Percentiles rank a stretch among this genome's conserved stretches.
Evolutionary conservation across 352 stramenopile genomes (phyloP).

Genomic region (Globisporangium echinulatum): DNA sequence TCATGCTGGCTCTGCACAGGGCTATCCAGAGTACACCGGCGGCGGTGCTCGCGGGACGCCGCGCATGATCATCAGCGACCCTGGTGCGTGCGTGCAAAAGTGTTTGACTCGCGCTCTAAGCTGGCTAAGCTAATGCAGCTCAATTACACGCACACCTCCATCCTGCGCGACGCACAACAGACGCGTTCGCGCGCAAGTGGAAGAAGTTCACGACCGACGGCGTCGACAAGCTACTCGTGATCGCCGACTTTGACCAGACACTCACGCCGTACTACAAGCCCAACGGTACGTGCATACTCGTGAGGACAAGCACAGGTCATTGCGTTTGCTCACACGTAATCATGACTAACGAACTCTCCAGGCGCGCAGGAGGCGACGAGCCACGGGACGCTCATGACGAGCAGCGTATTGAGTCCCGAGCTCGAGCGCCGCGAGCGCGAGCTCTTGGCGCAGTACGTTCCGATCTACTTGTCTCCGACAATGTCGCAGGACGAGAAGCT

Average conservation of each 20-base stretch:
- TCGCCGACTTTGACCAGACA: conserved; percentile 81
- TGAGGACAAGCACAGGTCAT: too few relatives aligned
- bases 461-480: conserved; percentile 62
- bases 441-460: conserved; percentile 70
- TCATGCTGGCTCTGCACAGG: neutral
- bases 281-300: conserved; percentile 14
- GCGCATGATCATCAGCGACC: conserved; percentile 4
- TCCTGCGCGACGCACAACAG: conserved; percentile 11
- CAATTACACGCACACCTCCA: too few relatives aligned
- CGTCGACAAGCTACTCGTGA: conserved; percentile 66
- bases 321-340: too few relatives aligned
- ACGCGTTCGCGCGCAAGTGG: conserved; percentile 66
- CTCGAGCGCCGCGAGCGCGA: conserved; percentile 21
- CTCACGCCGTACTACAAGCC: conserved; percentile 63
- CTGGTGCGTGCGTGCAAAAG: neutral
- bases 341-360: neutral
- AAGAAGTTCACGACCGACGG: conserved; percentile 68
- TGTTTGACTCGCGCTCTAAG: too few relatives aligned
- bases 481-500: conserved; percentile 69
- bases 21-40: conserved; percentile 1
- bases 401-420: conserved; percentile 28
- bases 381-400: conserved; percentile 48
- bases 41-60: conserved; percentile 6
- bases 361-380: conserved; percentile 6
- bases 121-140: too few relatives aligned